Conservation (phyloP, 1,284 basidiomycete species). For the Puccinia horiana region DNA sequence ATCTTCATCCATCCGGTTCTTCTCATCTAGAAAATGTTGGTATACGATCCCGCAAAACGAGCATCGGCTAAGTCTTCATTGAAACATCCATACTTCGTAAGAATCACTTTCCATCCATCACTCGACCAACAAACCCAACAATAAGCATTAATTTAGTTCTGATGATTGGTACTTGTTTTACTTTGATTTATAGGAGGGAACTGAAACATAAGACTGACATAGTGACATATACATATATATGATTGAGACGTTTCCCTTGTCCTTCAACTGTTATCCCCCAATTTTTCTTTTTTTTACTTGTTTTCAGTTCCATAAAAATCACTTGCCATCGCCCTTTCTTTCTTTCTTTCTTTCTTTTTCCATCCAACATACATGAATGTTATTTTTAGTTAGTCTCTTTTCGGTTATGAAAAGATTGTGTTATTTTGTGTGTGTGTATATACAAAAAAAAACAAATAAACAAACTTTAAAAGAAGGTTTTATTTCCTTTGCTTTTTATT, state of each 20-base stretch:
- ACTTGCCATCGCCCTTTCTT: not conserved
- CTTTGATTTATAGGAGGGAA: not conserved
- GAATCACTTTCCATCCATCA: not conserved
- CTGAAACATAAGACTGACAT: constrained; percentile 20
- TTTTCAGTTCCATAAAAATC: not conserved
- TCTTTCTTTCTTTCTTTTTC: not conserved
- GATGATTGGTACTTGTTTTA: not conserved
- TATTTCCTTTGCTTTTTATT: too few relatives aligned
- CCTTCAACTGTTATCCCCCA: not conserved
- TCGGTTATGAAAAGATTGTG: not conserved
- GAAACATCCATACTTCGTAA: constrained; percentile 74
- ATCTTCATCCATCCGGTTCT: not conserved
- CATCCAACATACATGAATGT: not conserved
- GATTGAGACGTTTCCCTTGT: not conserved
- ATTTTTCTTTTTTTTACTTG: not conserved
- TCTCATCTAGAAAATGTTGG: constrained; percentile 69
- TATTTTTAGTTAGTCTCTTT: constrained; percentile 6
- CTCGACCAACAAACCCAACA: not conserved
- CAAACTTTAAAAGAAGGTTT: not conserved
- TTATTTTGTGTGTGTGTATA: not conserved
- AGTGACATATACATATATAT: constrained; percentile 3
- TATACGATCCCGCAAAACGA: constrained; percentile 89
- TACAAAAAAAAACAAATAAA: not conserved
- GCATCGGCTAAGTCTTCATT: constrained; percentile 90
- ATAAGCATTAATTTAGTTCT: not conserved